Evolutionary conservation across 1,139 yeast genomes (phyloP).

Genomic region (Hansenula anomala): DNA sequence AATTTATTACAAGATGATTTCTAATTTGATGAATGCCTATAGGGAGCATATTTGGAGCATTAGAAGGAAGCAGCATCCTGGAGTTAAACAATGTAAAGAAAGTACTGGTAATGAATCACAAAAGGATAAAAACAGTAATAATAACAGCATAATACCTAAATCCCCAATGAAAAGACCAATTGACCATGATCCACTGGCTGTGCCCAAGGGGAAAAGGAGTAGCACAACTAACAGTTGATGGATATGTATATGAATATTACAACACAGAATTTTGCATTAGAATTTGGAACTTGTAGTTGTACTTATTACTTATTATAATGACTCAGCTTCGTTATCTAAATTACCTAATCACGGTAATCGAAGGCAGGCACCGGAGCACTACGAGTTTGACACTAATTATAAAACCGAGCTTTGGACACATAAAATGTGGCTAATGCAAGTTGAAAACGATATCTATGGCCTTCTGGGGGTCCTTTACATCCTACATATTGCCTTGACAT

Average conservation of each 20-base stretch:
- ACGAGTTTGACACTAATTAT: too few species aligned
- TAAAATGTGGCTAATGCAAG: too few species aligned
- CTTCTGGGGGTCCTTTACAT: too few species aligned
- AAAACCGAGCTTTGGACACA: too few species aligned
- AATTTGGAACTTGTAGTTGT: too few species aligned
- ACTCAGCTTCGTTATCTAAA: background rate
- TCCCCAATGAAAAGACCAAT: constrained; percentile 3
- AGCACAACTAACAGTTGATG: background rate
- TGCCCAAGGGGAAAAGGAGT: background rate
- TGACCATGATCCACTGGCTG: background rate
- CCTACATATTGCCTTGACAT: too few species aligned
- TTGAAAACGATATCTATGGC: too few species aligned
- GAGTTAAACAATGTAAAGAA: background rate
- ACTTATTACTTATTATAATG: too few species aligned
- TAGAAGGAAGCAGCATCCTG: background rate
- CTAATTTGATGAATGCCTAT: background rate
- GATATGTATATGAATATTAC: too few species aligned
- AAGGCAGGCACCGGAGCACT: constrained; percentile 2
- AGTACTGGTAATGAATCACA: background rate
- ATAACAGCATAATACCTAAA: background rate
- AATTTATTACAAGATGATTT: background rate
- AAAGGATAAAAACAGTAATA: background rate
- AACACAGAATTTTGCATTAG: too few species aligned
- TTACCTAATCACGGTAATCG: constrained; percentile 5
- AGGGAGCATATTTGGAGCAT: background rate